phyloP scores from a whole-genome alignment of 352 stramenopile species.

The Poterioochromonas sp. region DNA sequence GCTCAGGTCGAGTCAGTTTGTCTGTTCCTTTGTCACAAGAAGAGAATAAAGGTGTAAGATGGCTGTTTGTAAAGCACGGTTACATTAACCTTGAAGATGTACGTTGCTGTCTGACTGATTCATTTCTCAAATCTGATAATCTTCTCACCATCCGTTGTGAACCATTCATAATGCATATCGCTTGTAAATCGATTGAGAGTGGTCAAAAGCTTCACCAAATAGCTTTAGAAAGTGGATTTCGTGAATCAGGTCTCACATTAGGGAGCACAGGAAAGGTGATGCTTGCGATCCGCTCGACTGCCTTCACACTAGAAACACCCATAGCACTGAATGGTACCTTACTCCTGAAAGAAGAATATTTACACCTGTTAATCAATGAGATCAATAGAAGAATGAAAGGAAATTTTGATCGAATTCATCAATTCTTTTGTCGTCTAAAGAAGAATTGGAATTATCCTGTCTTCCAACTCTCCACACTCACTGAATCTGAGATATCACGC shows the following conservation, averaged over 20 bases:
- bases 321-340: conserved; percentile 51
- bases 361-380: not conserved
- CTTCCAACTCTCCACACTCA: not conserved
- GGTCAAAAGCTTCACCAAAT: conserved; percentile 68
- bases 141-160: conserved; percentile 57
- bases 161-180: conserved; percentile 80
- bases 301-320: conserved; percentile 72
- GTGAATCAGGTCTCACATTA: conserved; percentile 73
- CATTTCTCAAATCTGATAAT: conserved; percentile 46
- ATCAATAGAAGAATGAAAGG: not conserved
- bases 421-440: not conserved
- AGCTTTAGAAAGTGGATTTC: conserved; percentile 65
- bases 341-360: conserved; percentile 54
- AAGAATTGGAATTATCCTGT: not conserved
- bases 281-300: conserved; percentile 73
- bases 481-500: too few species aligned
- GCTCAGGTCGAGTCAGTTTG: conserved; percentile 71
- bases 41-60: conserved; percentile 67
- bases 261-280: conserved; percentile 66
- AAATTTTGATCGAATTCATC: not conserved
- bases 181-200: conserved; percentile 62
- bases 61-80: conserved; percentile 67
- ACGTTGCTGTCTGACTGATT: conserved; percentile 43
- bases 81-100: conserved; percentile 63
- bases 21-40: conserved; percentile 58